Base-by-base conservation (phyloP, 2,329 filamentous ascomycete genomes). In the Aphanoascus verrucosus region DNA sequence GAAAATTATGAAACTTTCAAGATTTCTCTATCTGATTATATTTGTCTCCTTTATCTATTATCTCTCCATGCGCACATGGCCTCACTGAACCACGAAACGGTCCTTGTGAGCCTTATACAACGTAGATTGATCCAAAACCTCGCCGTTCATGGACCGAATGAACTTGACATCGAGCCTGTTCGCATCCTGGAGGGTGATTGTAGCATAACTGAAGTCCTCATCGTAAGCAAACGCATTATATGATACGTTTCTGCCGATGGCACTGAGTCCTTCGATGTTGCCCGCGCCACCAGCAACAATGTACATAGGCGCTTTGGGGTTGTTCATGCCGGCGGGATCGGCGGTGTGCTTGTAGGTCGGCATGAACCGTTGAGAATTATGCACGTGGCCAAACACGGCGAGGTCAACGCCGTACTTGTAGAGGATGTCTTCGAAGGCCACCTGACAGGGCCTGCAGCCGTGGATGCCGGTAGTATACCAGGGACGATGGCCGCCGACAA, bases 221-320 rank as follows among this genome's bases (percentile, higher is more conserved):
- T 45, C 42, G 19, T 45, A 45, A 11, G 42, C 42, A 45, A 45
- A 45, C 23, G 17, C 42, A 23, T 19, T 45, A 20, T 2, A 45
- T 14, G 42, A 20, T 20, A 14, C 15, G 12, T 31, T 45, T 14
- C 15, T 23, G 23, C 42, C 42, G 3, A 45, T 8, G 14, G 17
- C 14, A 28, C 42, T 45, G 28, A 45, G 1, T 6, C 42, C 42
- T 20, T 45, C 42, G 19, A 45, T 45, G 23, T 45, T 45, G 17
- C 42, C 42, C 28, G 42, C 42, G 23, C 42, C 42, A 45, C 42
- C 42, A 19, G 42, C 42, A 45, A 45, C 42, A 45, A 45, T 45
- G 23, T 45, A 45, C 19, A 45, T 12, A 19, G 42, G 42, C 6
- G 42, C 42, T n/a, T 23, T 45, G 8, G 42, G 42, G 42, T 45